phyloP scores from a whole-genome alignment of 2,329 filamentous ascomycete species.

The Furcasterigmium furcatum region DNA sequence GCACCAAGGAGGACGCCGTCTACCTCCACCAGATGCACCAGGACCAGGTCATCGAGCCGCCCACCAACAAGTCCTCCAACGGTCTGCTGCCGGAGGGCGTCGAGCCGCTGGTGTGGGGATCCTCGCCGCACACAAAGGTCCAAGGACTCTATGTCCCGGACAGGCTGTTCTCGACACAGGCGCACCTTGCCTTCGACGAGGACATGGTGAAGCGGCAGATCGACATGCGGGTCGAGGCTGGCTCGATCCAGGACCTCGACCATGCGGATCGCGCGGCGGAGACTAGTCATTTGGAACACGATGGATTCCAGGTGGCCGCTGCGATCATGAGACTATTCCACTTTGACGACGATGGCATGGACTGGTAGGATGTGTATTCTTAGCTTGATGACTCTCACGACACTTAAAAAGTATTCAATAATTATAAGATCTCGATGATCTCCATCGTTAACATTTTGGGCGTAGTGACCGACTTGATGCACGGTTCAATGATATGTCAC shows the following conservation, averaged over 20 bases:
- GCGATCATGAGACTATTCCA: slow-evolving; percentile 62
- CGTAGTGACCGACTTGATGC: too few relatives aligned
- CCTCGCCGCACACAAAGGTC: slow-evolving; percentile 61
- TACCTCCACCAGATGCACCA: slow-evolving; percentile 77
- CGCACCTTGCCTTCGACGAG: slow-evolving; percentile 73
- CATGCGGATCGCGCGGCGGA: slow-evolving; percentile 59
- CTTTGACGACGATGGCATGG: slow-evolving; percentile 41
- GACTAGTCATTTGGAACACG: slow-evolving; percentile 61
- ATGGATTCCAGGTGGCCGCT: slow-evolving; percentile 63
- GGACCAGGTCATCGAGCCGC: slow-evolving; percentile 65
- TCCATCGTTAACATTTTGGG: too few relatives aligned
- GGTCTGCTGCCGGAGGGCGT: slow-evolving; percentile 37
- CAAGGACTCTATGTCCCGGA: slow-evolving; percentile 71
- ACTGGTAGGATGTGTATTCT: too few relatives aligned
- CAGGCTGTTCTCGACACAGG: slow-evolving; percentile 70
- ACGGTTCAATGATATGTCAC: too few relatives aligned
- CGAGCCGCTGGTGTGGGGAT: slow-evolving; percentile 51
- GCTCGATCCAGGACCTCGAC: slow-evolving; percentile 60
- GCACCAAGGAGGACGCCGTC: slow-evolving; percentile 43
- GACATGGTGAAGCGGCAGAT: slow-evolving; percentile 66
- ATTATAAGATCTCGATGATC: too few relatives aligned
- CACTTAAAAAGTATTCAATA: too few relatives aligned
- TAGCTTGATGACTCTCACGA: too few relatives aligned
- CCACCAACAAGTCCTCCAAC: slow-evolving; percentile 42
- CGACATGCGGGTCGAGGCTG: slow-evolving; percentile 51